A percentile compares a stretch with the other conserved stretches of the same genome.
phyloP scores from a whole-genome alignment of 2,329 filamentous ascomycete species.

The Camptophora hylomeconis region DNA sequence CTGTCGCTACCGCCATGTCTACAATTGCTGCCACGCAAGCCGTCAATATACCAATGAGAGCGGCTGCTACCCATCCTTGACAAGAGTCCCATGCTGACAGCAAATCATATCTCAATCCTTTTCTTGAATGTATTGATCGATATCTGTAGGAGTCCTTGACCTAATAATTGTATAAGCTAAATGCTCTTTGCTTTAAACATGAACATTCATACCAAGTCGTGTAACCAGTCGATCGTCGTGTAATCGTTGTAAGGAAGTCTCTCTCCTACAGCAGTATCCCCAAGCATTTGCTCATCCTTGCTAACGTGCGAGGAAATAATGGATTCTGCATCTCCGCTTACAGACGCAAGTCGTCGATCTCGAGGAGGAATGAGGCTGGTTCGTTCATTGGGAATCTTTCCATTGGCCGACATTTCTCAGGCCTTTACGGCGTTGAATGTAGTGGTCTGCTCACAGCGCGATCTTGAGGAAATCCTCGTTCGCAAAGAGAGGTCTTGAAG shows the following conservation, averaged over 20 bases:
- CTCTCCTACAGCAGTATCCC: slow-evolving; percentile 37
- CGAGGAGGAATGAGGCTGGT: slow-evolving; percentile 8
- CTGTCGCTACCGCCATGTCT: slow-evolving; percentile 40
- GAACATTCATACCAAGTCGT: slow-evolving; percentile 35
- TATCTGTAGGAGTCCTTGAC: slow-evolving; percentile 45
- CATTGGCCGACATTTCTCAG: no score
- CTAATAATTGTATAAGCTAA: slow-evolving; percentile 21
- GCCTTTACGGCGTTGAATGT: no score
- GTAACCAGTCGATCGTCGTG: slow-evolving; percentile 50
- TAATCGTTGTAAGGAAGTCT: slow-evolving; percentile 49
- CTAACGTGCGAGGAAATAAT: slow-evolving; percentile 29
- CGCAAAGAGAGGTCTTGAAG: no score
- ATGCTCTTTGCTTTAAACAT: background rate
- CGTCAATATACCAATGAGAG: slow-evolving; percentile 41
- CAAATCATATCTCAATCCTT: slow-evolving; percentile 29
- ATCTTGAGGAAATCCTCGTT: no score
- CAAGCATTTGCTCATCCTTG: slow-evolving; percentile 37
- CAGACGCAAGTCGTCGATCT: slow-evolving; percentile 21
- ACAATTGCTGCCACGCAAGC: slow-evolving; percentile 44
- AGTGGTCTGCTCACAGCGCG: no score
- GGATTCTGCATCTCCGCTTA: slow-evolving; percentile 30
- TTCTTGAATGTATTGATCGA: slow-evolving; percentile 30
- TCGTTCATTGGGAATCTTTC: no score
- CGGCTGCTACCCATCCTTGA: slow-evolving; percentile 44
- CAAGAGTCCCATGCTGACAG: slow-evolving; percentile 35